Evolutionary conservation across 2,329 filamentous ascomycete genomes (phyloP), one percentile per base, ranked within the genome.

Genomic region (Lasiodiplodia sp.): DNA sequence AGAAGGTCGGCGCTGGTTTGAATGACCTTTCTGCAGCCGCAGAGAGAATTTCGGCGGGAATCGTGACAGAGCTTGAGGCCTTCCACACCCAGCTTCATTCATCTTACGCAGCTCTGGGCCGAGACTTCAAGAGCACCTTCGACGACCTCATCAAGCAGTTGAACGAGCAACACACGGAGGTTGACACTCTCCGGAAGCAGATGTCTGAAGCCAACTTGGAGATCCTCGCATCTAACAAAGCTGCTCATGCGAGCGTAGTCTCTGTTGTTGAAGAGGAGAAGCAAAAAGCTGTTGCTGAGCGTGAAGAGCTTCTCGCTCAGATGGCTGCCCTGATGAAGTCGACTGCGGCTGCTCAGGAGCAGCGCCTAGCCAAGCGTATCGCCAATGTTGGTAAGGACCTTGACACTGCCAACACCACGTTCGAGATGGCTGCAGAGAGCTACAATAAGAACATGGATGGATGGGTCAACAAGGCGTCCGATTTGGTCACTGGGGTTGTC

Each of bases 31-130:
- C 94, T 2, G 87, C 87, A 12, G 93, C 94, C 11, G 94, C 95
- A 1, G 93, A 95, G 80, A 90, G 91, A 67, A 97, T 98, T 71
- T 93, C 94, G 0, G 92, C 91, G 14, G 95, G 96, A 73, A 94
- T 98, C 58, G 88, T 97, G 69, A 91, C 87, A 69, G 95, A 98
- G 79, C 87, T 99, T 70, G 87, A 89, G 38, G 86, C 87, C n/a
- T 96, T 98, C 75, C 93, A 97, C 78, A 87, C 85, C 62, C 90
- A 90, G 78, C 87, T 98, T 37, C 93, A 97, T 74, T 83, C 88
- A 14, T 97, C 95, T 0, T 97, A 97, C 78, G 91, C 90, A 72
- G 87, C 88, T 1, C 86, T 98, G 2, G 94, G 94, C 10, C 90
- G 90, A 69, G 94, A 98, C 72, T 94, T 97, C 83, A 96, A 95